Percentiles rank a stretch among this genome's conserved stretches.
Evolutionary conservation across 176 grass and related monocot genomes (phyloP).

Genomic region (Triticum turgidum): DNA sequence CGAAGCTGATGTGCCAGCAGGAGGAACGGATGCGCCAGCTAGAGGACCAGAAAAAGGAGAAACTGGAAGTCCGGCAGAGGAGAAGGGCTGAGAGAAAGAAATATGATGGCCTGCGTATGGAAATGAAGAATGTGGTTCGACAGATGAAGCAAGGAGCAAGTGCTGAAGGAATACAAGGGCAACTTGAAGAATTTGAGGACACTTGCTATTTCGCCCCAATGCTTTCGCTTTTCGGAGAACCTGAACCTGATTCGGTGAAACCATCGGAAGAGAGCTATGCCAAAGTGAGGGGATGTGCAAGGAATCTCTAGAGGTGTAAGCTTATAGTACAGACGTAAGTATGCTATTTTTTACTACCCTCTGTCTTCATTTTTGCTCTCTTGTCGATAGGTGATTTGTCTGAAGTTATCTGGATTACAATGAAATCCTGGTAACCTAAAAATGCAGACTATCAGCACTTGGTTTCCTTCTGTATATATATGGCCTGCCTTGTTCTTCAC

Average conservation of each 20-base stretch:
- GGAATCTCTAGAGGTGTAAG: neutral
- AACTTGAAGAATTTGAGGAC: neutral
- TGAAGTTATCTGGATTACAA: neutral
- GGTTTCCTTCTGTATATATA: neutral
- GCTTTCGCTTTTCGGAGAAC: neutral
- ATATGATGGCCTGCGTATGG: neutral
- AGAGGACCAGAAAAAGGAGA: slow-evolving; percentile 2
- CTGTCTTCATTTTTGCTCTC: neutral
- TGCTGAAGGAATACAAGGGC: neutral
- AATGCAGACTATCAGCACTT: neutral
- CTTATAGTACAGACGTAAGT: neutral
- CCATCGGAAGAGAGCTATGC: neutral
- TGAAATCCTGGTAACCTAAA: neutral
- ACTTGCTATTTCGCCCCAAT: neutral
- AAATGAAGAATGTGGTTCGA: neutral
- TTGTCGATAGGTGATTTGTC: neutral
- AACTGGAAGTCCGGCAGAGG: neutral
- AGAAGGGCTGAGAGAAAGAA: neutral
- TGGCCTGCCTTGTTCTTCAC: neutral
- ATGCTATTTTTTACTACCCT: neutral
- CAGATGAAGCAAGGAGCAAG: neutral
- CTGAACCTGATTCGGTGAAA: neutral
- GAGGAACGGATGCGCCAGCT: neutral
- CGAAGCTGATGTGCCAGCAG: neutral
- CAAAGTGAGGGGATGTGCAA: neutral